Evolutionary conservation across 495 filamentous ascomycete genomes (phyloP).

Genomic region (Acidiella bohemica): DNA sequence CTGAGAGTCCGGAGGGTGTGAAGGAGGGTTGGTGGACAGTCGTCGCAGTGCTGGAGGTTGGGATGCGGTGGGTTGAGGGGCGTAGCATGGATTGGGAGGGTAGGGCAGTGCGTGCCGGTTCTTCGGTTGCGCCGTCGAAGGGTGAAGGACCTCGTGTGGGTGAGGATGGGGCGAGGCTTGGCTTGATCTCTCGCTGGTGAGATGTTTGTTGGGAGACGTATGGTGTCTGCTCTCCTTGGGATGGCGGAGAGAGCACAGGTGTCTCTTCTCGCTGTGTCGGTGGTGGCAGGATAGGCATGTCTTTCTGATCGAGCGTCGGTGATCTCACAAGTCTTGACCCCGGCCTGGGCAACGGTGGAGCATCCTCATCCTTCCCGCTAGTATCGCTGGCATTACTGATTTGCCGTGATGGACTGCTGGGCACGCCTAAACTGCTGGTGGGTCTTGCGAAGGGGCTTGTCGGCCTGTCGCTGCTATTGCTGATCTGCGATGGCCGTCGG

Average conservation of each 20-base stretch:
- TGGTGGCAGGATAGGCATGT: too few relatives aligned
- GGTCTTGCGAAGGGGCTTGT: conserved; percentile 16
- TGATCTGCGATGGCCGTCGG: conserved; percentile 17
- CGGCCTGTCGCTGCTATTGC: conserved; percentile 3
- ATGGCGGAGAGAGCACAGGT: not conserved
- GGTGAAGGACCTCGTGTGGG: too few relatives aligned
- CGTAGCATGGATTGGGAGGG: conserved; percentile 7
- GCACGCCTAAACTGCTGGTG: conserved; percentile 9
- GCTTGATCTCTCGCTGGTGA: not conserved
- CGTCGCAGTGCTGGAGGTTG: conserved; percentile 8
- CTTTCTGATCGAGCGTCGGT: not conserved
- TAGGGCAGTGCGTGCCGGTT: not conserved
- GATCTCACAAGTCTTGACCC: not conserved
- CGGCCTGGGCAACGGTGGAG: not conserved
- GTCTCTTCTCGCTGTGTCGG: not conserved
- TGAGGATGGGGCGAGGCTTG: too few relatives aligned
- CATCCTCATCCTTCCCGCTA: not conserved
- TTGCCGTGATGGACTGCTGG: conserved; percentile 7
- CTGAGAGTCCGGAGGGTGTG: conserved; percentile 1
- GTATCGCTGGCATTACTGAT: conserved; percentile 4
- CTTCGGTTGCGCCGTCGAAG: not conserved
- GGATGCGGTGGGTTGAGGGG: conserved; percentile 8
- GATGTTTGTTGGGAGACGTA: not conserved
- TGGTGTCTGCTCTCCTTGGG: not conserved
- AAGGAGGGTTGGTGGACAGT: conserved; percentile 7